Evolutionary conservation across 805 yeast genomes (phyloP), one percentile per base, ranked within the genome.

Genomic region (Metschnikowia sp.): DNA sequence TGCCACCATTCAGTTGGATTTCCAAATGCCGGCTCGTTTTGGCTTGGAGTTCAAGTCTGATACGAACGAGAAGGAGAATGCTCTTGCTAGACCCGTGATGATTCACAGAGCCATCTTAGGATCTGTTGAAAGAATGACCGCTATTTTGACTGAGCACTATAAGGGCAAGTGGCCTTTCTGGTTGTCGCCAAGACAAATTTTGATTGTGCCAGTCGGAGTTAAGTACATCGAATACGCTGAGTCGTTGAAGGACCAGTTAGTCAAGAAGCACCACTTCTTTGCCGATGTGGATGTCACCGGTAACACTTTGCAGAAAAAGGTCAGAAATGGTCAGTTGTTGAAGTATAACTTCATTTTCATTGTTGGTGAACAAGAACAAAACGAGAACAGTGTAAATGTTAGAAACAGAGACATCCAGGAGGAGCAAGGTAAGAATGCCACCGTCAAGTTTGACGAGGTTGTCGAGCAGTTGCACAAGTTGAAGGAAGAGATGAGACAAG

Each of bases 91-190:
- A 70, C 99, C 99, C 43, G 99, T 94, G 47, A 94, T 94, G 98
- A 92, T 94, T 64, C 99, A 94, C 77, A 88, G 99, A 75, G 99
- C 99, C 57, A 89, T 94, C 57, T 81, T 92, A 65, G 99, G 99
- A 58, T 88, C 97, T 39, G 95, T 94, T 51, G 99, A 94, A 79
- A 88, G 99, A 79, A 91, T 94, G 98, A 88, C 96, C 54, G 99
- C 97, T 54, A 92, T 94, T 60, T 82, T 94, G 70, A 91, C 96
- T 50, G 99, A 94, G 74, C 99, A 94, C 76, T 94, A 78, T 74
- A 96, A 91, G 65, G 99, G 99, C 63, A 94, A 90, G 69, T 94
- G 99, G 99, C 99, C 99, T 64, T 88, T 94, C 80, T 94, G 99
- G 99, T 79, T 94, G 66, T 91, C 98, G n/a, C 99, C 99, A 63